A percentile compares a stretch with the other conserved stretches of the same genome.
phyloP scores from a whole-genome alignment of 1,284 basidiomycete species.

The Puccinia coronata region DNA sequence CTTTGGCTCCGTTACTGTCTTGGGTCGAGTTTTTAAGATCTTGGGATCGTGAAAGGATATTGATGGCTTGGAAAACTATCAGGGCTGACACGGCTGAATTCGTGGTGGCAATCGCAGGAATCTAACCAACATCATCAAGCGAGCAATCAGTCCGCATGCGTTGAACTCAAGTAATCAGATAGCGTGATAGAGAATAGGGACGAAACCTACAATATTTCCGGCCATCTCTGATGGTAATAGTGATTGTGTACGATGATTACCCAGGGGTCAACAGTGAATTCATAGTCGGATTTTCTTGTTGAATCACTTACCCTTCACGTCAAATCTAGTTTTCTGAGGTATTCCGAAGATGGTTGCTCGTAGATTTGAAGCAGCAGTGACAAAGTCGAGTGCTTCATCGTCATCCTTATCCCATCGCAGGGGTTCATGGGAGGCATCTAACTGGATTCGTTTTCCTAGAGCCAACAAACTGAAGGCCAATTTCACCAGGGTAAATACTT shows the following conservation, averaged over 20 bases:
- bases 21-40: conserved; percentile 54
- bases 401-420: conserved; percentile 98
- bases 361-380: conserved; percentile 89
- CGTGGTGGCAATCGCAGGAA: conserved; percentile 97
- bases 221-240: conserved; percentile 78
- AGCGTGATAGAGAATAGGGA: no score
- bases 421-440: conserved; percentile 67
- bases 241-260: background rate
- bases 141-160: background rate
- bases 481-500: conserved; percentile 6
- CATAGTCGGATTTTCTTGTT: conserved; percentile 38
- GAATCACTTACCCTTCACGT: conserved; percentile 75
- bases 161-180: background rate
- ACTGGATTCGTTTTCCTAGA: conserved; percentile 72
- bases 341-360: conserved; percentile 89
- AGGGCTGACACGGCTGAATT: conserved; percentile 95
- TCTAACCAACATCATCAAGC: conserved; percentile 57
- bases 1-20: conserved; percentile 61
- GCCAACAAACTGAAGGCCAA: conserved; percentile 67
- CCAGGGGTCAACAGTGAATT: background rate
- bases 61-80: conserved; percentile 86
- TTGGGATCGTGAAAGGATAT: conserved; percentile 66
- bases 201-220: conserved; percentile 73
- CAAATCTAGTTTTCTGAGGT: conserved; percentile 83
- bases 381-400: conserved; percentile 92